Percentiles rank a stretch among this genome's conserved stretches.
phyloP scores from a whole-genome alignment of 352 stramenopile species.

The Pythium rhizo-oryzae region DNA sequence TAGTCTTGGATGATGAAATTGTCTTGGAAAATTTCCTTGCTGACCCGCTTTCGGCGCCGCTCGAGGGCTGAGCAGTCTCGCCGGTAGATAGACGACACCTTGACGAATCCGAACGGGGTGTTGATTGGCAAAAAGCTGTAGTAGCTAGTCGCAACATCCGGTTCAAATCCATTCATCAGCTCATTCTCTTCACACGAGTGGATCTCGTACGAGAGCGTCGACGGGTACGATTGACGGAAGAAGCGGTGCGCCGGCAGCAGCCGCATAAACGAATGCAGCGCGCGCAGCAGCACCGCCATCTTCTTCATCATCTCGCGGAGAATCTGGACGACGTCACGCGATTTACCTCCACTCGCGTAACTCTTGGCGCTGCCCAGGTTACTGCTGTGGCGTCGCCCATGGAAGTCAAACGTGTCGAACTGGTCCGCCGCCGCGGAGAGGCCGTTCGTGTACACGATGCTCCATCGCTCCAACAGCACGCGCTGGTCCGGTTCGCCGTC shows the following conservation, averaged over 20 bases:
- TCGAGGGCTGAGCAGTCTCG: conserved; percentile 55
- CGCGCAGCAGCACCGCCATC: conserved; percentile 71
- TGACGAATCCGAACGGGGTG: conserved; percentile 77
- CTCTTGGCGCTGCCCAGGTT: conserved; percentile 15
- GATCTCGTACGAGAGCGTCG: conserved; percentile 65
- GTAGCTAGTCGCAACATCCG: conserved; percentile 45
- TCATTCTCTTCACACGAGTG: conserved; percentile 32
- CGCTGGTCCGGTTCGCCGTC: conserved; percentile 45
- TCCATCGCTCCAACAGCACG: conserved; percentile 81
- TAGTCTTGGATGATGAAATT: conserved; percentile 90
- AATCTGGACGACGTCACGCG: conserved; percentile 75
- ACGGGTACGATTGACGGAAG: conserved; percentile 67
- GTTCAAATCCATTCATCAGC: conserved; percentile 38
- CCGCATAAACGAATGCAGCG: conserved; percentile 79
- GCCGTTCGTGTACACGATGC: conserved; percentile 51
- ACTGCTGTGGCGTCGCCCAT: conserved; percentile 28
- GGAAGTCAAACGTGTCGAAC: conserved; percentile 18
- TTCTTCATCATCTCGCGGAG: conserved; percentile 83
- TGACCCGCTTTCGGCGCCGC: conserved; percentile 35
- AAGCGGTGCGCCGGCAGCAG: conserved; percentile 73
- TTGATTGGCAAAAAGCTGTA: conserved; percentile 82
- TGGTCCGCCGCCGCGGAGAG: conserved; percentile 34
- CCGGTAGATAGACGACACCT: conserved; percentile 68
- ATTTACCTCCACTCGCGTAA: conserved; percentile 30
- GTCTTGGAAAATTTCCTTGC: conserved; percentile 61